These are phyloP conservation scores for Przewalskia tangutica DNA, from an alignment of 257 asterid species.

Conservation along the genomic window DNA sequence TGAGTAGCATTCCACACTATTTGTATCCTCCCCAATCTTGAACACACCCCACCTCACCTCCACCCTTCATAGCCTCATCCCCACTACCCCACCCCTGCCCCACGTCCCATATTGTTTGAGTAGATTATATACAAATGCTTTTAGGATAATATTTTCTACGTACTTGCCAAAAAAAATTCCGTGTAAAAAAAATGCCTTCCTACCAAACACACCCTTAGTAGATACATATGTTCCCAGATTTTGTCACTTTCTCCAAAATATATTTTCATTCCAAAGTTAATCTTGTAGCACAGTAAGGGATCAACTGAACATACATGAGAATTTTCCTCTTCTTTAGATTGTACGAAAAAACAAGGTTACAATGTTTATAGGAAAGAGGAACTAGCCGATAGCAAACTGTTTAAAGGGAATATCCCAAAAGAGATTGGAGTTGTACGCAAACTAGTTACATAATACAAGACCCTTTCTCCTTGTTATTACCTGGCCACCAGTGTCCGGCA, in stretches of 20 bases:
- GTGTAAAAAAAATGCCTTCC: too few relatives aligned
- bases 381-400: not conserved
- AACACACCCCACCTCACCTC: too few relatives aligned
- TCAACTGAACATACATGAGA: not conserved
- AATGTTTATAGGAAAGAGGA: not conserved
- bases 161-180: too few relatives aligned
- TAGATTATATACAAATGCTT: too few relatives aligned
- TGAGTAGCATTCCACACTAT: too few relatives aligned
- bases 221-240: not conserved
- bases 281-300: not conserved
- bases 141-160: too few relatives aligned
- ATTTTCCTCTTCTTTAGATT: not conserved
- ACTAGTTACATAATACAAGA: not conserved
- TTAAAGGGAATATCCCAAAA: not conserved
- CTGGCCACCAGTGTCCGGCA: constrained; percentile 99
- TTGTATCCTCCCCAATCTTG: too few relatives aligned
- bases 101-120: too few relatives aligned
- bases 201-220: too few relatives aligned
- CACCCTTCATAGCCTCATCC: too few relatives aligned
- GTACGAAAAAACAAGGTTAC: not conserved
- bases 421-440: not conserved
- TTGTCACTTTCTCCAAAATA: not conserved
- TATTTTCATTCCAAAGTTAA: not conserved
- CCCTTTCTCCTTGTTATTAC: constrained; percentile 24
- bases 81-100: too few relatives aligned